Evolutionary conservation across 768 basidiomycete species (phyloP).

Genomic region (Guyanaporus albipodus): DNA sequence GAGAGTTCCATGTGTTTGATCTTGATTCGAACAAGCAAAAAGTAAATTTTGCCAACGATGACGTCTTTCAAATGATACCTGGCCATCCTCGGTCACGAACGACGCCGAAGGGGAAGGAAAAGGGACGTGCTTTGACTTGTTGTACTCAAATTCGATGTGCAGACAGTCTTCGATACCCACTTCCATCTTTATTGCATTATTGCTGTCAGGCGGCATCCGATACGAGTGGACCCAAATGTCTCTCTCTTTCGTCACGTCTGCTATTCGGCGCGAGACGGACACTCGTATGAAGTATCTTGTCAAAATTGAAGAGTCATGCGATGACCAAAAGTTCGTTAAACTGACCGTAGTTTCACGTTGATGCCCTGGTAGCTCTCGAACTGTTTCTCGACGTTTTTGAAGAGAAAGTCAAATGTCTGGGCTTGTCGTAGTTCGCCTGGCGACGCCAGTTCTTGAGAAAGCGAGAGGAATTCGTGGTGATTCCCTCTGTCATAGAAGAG

Average conservation of each 20-base stretch:
- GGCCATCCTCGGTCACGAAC: constrained; percentile 1
- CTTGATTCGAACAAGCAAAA: constrained; percentile 96
- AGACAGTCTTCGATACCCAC: constrained; percentile 99
- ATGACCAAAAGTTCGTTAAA: constrained; percentile 1
- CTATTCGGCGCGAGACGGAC: constrained; percentile 86
- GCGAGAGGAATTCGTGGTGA: constrained; percentile 95
- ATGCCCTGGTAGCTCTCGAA: constrained; percentile 98
- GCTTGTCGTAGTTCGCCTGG: constrained; percentile 98
- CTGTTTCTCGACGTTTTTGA: constrained; percentile 99
- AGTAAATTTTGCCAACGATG: constrained; percentile 99
- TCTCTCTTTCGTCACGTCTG: constrained; percentile 88
- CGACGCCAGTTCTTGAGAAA: constrained; percentile 91
- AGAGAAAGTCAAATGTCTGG: constrained; percentile 93
- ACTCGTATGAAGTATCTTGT: constrained; percentile 89
- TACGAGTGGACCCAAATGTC: constrained; percentile 98
- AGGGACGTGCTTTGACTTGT: constrained; percentile 88
- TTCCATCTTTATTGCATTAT: constrained; percentile 99
- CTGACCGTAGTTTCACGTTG: constrained; percentile 93
- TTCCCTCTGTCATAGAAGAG: constrained; percentile 97
- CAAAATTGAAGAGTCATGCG: constrained; percentile 4
- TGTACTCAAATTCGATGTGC: constrained; percentile 99
- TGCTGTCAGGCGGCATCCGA: constrained; percentile 97
- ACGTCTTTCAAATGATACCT: constrained; percentile 99
- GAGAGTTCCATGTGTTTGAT: constrained; percentile 99
- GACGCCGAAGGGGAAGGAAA: background rate